A percentile compares a stretch with the other conserved stretches of the same genome.
Conservation (phyloP, 495 filamentous ascomycete genomes). For the Polyplosphaeria fusca region DNA sequence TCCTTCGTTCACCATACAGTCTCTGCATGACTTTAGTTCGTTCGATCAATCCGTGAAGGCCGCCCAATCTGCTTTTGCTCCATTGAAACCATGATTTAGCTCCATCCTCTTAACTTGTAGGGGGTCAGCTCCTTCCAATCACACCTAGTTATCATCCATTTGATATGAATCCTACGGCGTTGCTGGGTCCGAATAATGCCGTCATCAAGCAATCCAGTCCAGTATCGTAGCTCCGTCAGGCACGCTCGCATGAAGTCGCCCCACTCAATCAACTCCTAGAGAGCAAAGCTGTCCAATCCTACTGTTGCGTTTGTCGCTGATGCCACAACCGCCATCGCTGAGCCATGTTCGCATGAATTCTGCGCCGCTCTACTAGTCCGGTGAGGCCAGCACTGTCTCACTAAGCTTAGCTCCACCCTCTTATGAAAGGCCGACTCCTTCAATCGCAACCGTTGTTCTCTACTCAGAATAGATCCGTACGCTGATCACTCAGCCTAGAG, state of each 20-base stretch:
- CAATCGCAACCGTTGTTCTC: conserved; percentile 12
- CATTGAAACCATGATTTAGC: conserved; percentile 11
- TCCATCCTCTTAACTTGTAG: conserved; percentile 13
- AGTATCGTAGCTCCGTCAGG: conserved; percentile 5
- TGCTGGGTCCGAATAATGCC: conserved; percentile 5
- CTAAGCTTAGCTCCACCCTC: conserved; percentile 11
- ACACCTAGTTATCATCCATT: conserved; percentile 12
- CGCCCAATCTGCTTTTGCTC: conserved; percentile 11
- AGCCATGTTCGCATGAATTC: conserved; percentile 17
- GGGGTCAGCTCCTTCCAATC: conserved; percentile 9
- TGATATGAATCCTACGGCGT: conserved; percentile 16
- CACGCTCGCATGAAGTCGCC: conserved; percentile 10
- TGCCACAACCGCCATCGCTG: conserved; percentile 14
- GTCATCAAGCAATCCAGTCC: conserved; percentile 8
- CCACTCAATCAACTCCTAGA: conserved; percentile 9
- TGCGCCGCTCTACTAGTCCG: conserved; percentile 8
- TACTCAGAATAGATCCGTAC: conserved; percentile 12
- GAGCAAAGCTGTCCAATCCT: conserved; percentile 12
- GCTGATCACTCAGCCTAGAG: conserved; percentile 12
- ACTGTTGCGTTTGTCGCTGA: conserved; percentile 3
- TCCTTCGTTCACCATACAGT: conserved; percentile 12
- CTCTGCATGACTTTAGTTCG: conserved; percentile 5
- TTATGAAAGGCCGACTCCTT: conserved; percentile 12
- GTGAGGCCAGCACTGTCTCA: conserved; percentile 9
- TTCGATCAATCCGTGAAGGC: conserved; percentile 10